Percentiles rank a stretch among this genome's conserved stretches.
Evolutionary conservation across 2,329 filamentous ascomycete genomes (phyloP).

Genomic region (Cucurbitaria berberidis): DNA sequence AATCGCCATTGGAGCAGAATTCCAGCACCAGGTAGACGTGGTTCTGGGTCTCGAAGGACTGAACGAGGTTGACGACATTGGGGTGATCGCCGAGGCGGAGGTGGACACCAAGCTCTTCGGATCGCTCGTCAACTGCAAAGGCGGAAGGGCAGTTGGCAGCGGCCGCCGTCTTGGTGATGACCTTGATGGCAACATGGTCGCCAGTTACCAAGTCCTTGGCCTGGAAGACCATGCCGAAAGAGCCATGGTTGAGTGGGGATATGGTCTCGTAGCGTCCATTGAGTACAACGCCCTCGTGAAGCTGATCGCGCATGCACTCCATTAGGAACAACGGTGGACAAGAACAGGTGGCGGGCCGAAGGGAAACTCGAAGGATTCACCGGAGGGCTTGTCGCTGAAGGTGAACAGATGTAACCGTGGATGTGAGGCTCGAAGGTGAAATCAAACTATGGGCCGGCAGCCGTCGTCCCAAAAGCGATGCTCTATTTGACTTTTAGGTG

Average conservation of each 20-base stretch:
- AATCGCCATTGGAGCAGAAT: constrained; percentile 91
- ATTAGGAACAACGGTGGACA: constrained; percentile 53
- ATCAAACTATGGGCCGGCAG: constrained; percentile 44
- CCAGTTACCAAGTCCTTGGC: constrained; percentile 79
- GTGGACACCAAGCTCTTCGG: constrained; percentile 82
- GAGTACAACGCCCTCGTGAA: constrained; percentile 79
- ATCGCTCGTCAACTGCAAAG: constrained; percentile 80
- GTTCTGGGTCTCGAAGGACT: constrained; percentile 89
- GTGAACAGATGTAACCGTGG: constrained; percentile 28
- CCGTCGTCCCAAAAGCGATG: constrained; percentile 44
- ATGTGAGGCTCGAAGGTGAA: constrained; percentile 36
- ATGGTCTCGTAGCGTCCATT: constrained; percentile 90
- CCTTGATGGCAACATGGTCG: constrained; percentile 92
- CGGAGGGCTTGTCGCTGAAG: constrained; percentile 39
- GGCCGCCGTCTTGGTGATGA: constrained; percentile 81
- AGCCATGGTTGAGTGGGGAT: constrained; percentile 95
- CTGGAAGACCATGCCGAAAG: constrained; percentile 98
- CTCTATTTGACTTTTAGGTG: constrained; percentile 49
- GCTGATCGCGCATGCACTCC: constrained; percentile 87
- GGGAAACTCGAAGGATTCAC: constrained; percentile 46
- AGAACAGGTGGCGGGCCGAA: constrained; percentile 31
- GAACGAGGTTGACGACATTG: constrained; percentile 91
- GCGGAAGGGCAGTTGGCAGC: constrained; percentile 64
- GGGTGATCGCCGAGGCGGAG: constrained; percentile 77
- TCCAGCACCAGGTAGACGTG: constrained; percentile 94